Evolutionary conservation across 75 land plant genomes (phyloP), one percentile per base, ranked within the genome.

Genomic region (Cupressus sempervirens): DNA sequence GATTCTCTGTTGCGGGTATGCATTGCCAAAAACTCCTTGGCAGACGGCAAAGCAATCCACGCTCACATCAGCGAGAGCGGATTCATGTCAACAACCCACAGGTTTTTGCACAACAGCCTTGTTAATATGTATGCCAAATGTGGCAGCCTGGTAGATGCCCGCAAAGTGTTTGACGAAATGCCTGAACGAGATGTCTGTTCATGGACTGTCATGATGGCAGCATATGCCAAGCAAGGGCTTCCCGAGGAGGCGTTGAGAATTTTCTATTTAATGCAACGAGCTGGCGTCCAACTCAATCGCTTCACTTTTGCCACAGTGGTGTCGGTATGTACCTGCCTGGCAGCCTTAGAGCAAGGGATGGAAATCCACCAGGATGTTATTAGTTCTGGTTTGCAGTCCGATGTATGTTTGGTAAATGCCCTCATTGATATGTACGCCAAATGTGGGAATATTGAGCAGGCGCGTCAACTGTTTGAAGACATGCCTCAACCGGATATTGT

Each of bases 351-450:
- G 43, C 48, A 81, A 5, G 88, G 86, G 23, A 0, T n/a, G 34
- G 41, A 40, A 10, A 38, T 87, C 9, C 88, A 87, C 53, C 48
- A 53, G 36, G 12, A 50, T 43, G 38, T 81, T 11, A 82, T 80
- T 6, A 87, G 75, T 58, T 38, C 38, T 56, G 88, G 88, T 16
- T 84, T 62, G 20, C 26, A 65, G 35, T 32, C 43, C 3, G 70
- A 87, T 1, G 30, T 84, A 32, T 84, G 84, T 62, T 53, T 87
- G 45, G 76, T 81, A 43, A 84, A 72, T 80, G 85, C 85, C 54
- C 70, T 87, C 70, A 35, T 87, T 52, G 53, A 84, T 20, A 84
- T 89, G 84, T 87, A 89, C 45, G 85, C 90, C 15, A 89, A 87
- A 65, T 74, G 54, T 65, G 86, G 76, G 73, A 45, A 45, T 36